Evolutionary conservation across 345 rosid genomes (phyloP).

Genomic region (Geranium rotundifolium): DNA sequence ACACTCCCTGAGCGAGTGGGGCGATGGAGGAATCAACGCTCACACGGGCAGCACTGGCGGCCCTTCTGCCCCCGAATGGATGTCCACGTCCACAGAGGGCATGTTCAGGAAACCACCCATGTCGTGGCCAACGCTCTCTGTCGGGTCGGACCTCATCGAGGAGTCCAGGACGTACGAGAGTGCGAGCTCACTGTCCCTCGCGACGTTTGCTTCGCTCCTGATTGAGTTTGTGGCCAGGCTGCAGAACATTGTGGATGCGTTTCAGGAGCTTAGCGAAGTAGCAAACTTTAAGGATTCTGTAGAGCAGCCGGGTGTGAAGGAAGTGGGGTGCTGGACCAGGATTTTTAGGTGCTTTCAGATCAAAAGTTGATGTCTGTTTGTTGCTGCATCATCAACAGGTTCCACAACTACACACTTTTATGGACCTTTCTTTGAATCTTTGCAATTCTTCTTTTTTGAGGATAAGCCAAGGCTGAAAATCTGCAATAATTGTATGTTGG

Average conservation of each 20-base stretch:
- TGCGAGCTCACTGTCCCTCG: slow-evolving; percentile 78
- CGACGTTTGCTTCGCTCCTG: slow-evolving; percentile 75
- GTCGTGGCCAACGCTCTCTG: slow-evolving; percentile 59
- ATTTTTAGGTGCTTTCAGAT: slow-evolving; percentile 26
- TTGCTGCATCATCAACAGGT: background rate
- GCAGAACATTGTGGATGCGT: slow-evolving; percentile 53
- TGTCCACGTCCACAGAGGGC: slow-evolving; percentile 12
- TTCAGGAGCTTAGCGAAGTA: slow-evolving; percentile 51
- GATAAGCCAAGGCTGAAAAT: too few relatives aligned
- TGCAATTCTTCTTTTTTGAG: too few relatives aligned
- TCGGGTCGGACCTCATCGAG: slow-evolving; percentile 24
- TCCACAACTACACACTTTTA: too few relatives aligned
- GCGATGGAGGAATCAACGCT: slow-evolving; percentile 8
- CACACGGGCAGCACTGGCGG: background rate
- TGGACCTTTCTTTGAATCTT: too few relatives aligned
- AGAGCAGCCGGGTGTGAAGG: slow-evolving; percentile 14
- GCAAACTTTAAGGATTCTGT: slow-evolving; percentile 64
- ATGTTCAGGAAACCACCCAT: slow-evolving; percentile 25
- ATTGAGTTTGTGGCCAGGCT: slow-evolving; percentile 87
- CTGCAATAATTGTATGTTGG: too few relatives aligned
- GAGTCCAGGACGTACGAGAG: slow-evolving; percentile 66
- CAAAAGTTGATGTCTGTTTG: slow-evolving; percentile 9
- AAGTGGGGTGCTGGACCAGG: slow-evolving; percentile 30
- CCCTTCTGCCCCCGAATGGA: slow-evolving; percentile 11
- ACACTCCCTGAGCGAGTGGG: slow-evolving; percentile 30